A percentile compares a stretch with the other conserved stretches of the same genome.
phyloP scores from a whole-genome alignment of 2,329 filamentous ascomycete species.

The Colletotrichum truncatum region DNA sequence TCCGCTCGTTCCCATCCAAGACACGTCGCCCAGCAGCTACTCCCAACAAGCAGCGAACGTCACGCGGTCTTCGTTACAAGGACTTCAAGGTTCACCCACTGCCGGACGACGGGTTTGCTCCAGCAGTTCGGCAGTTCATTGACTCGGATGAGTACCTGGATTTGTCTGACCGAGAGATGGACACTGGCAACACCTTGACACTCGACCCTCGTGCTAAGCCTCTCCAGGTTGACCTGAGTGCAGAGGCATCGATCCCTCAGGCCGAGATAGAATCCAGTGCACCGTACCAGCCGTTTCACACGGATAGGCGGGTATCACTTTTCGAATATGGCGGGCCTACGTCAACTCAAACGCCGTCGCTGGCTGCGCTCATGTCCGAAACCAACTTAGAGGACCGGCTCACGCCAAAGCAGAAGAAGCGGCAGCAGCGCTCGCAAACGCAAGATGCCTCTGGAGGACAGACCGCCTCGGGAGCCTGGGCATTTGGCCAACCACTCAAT shows the following conservation, averaged over 20 bases:
- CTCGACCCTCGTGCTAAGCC: conserved; percentile 53
- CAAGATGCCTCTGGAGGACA: conserved; percentile 30
- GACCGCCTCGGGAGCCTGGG: conserved; percentile 51
- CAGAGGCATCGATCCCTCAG: conserved; percentile 73
- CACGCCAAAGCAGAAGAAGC: conserved; percentile 47
- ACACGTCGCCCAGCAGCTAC: conserved; percentile 63
- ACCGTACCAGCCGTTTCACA: conserved; percentile 96
- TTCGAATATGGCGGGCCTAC: conserved; percentile 65
- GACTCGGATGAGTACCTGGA: conserved; percentile 66
- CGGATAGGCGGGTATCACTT: conserved; percentile 84
- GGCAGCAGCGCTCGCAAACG: conserved; percentile 38
- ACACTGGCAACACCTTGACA: conserved; percentile 63
- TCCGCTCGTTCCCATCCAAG: conserved; percentile 72
- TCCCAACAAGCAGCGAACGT: conserved; percentile 59
- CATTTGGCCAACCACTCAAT: conserved; percentile 66
- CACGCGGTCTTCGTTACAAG: conserved; percentile 66
- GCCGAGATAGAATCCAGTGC: conserved; percentile 96
- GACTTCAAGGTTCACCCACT: conserved; percentile 74
- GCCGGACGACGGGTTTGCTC: conserved; percentile 67
- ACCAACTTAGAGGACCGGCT: conserved; percentile 50
- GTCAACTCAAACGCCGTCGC: conserved; percentile 40
- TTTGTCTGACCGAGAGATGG: conserved; percentile 60
- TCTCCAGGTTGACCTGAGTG: conserved; percentile 51
- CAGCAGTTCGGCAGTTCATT: conserved; percentile 63
- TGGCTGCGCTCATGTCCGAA: conserved; percentile 51